Conservation (phyloP, 1,284 basidiomycete species). For the Naganishia cerealis region DNA sequence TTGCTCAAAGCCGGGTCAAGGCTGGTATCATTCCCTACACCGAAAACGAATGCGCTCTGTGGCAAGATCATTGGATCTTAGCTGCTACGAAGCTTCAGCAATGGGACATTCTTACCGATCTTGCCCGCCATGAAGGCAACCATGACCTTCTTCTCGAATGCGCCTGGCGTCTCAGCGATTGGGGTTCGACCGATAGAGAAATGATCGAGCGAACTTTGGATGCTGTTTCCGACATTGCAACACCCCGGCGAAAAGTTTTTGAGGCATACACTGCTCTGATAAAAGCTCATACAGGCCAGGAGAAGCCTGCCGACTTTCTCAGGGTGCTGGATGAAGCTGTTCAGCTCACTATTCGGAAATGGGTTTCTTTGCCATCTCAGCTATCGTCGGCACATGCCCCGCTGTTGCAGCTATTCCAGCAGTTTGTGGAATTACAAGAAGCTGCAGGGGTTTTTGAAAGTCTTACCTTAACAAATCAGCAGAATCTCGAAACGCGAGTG, state of each 20-base stretch:
- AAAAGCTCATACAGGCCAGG: slow-evolving; percentile 57
- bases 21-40: slow-evolving; percentile 83
- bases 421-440: slow-evolving; percentile 96
- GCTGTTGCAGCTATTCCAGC: slow-evolving; percentile 95
- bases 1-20: slow-evolving; percentile 82
- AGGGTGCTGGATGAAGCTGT: slow-evolving; percentile 92
- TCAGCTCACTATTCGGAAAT: slow-evolving; percentile 93
- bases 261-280: slow-evolving; percentile 88
- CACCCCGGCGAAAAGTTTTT: slow-evolving; percentile 90
- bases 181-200: slow-evolving; percentile 68
- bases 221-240: slow-evolving; percentile 78
- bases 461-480: slow-evolving; percentile 78
- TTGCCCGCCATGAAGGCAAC: slow-evolving; percentile 89
- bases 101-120: slow-evolving; percentile 91
- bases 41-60: slow-evolving; percentile 93
- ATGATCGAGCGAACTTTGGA: slow-evolving; percentile 81
- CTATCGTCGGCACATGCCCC: slow-evolving; percentile 92
- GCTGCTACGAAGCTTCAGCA: slow-evolving; percentile 95
- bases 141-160: slow-evolving; percentile 91
- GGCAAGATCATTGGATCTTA: slow-evolving; percentile 99
- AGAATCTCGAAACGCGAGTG: slow-evolving; percentile 85
- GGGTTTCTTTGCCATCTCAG: slow-evolving; percentile 80
- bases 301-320: slow-evolving; percentile 67
- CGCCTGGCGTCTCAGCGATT: slow-evolving; percentile 92
- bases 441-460: slow-evolving; percentile 92